A percentile compares a stretch with the other conserved stretches of the same genome.
phyloP scores from a whole-genome alignment of 208 protist species.

The Jaenimonas drosophilae region DNA sequence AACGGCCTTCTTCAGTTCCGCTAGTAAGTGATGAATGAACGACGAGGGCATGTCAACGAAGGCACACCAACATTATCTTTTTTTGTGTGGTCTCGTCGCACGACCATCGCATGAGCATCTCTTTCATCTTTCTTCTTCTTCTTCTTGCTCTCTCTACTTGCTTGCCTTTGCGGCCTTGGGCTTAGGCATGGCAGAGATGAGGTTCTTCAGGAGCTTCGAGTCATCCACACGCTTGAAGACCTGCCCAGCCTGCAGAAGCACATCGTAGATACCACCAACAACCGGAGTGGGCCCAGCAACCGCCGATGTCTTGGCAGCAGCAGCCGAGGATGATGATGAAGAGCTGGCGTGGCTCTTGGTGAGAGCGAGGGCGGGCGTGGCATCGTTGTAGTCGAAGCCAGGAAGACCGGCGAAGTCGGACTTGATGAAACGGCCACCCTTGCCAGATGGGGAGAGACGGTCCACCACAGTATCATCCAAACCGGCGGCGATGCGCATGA shows the following conservation, averaged over 20 bases:
- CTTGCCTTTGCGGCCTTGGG: conserved; percentile 33
- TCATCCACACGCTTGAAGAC: conserved; percentile 65
- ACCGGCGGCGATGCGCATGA: conserved; percentile 65
- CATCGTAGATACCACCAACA: conserved; percentile 33
- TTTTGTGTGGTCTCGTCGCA: too few species aligned
- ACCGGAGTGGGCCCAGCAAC: background rate
- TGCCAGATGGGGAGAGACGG: conserved; percentile 44
- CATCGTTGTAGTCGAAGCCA: conserved; percentile 76
- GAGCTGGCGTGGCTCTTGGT: conserved; percentile 1
- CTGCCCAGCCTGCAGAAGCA: conserved; percentile 29
- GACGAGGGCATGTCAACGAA: too few species aligned
- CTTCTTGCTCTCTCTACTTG: conserved; percentile 1
- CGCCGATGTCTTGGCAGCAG: conserved; percentile 5
- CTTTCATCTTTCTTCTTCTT: conserved; percentile 4
- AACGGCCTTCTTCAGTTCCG: too few species aligned
- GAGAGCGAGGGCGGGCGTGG: conserved; percentile 5
- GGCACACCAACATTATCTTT: too few species aligned
- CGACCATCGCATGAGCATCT: background rate
- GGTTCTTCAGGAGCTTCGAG: conserved; percentile 39
- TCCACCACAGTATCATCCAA: conserved; percentile 28
- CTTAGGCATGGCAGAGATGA: conserved; percentile 53
- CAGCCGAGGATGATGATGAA: background rate
- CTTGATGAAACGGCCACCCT: conserved; percentile 71
- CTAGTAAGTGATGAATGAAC: too few species aligned
- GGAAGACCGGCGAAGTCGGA: conserved; percentile 62